Conservation (phyloP, 1,284 basidiomycete species). For the Rugosomyces carneus region DNA sequence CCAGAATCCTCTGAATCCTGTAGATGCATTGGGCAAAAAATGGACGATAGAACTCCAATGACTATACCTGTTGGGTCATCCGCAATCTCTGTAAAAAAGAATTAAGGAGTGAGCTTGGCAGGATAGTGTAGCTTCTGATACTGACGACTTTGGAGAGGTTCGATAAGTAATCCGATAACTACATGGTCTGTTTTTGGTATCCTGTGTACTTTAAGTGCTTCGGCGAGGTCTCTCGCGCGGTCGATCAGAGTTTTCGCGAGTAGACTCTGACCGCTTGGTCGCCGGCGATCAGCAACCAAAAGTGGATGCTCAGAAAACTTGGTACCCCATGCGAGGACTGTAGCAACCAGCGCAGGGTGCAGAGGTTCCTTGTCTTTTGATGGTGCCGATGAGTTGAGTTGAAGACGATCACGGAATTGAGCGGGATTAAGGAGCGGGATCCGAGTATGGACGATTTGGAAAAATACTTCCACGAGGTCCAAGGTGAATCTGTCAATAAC, state of each 20-base stretch:
- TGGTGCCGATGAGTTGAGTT: constrained; percentile 34
- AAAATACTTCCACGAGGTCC: constrained; percentile 85
- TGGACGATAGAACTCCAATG: background rate
- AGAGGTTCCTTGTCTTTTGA: constrained; percentile 33
- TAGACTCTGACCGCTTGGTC: constrained; percentile 65
- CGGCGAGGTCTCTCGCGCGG: constrained; percentile 77
- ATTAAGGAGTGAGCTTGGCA: constrained; percentile 8
- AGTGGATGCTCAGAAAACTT: constrained; percentile 87
- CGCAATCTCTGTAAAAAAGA: constrained; percentile 48
- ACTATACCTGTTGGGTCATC: constrained; percentile 54
- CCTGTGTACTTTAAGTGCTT: constrained; percentile 79
- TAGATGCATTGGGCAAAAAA: background rate
- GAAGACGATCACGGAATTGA: constrained; percentile 65
- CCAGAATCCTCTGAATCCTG: constrained; percentile 81
- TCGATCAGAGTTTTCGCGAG: constrained; percentile 75
- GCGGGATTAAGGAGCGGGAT: constrained; percentile 75
- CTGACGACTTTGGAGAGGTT: constrained; percentile 78
- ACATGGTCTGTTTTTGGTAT: constrained; percentile 77
- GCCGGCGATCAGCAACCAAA: constrained; percentile 70
- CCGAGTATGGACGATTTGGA: constrained; percentile 83
- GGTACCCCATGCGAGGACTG: constrained; percentile 88
- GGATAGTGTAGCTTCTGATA: constrained; percentile 19
- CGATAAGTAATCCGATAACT: constrained; percentile 69
- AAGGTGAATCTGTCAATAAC: constrained; percentile 63
- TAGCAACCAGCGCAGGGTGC: constrained; percentile 75